A percentile compares a stretch with the other conserved stretches of the same genome.
Evolutionary conservation across 2,329 filamentous ascomycete species (phyloP).

Genomic region (Aspergillus ustus): DNA sequence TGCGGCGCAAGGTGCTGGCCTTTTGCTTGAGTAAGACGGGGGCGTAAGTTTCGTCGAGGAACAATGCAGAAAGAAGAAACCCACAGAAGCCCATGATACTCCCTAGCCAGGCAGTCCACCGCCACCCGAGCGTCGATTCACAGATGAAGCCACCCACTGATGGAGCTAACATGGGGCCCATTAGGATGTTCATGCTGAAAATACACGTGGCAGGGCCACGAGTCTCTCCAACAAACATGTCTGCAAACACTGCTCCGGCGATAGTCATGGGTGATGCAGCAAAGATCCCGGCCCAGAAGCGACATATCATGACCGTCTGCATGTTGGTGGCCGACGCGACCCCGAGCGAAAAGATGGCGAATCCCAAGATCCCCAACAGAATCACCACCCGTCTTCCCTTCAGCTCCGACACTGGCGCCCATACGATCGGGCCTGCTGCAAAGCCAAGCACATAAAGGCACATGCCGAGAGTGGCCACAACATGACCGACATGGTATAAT

Average conservation of each 20-base stretch:
- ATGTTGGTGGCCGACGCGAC: constrained; percentile 43
- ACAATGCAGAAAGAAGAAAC: constrained; percentile 17
- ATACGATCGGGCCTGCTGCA: constrained; percentile 36
- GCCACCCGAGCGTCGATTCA: constrained; percentile 41
- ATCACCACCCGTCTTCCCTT: constrained; percentile 48
- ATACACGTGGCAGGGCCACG: constrained; percentile 36
- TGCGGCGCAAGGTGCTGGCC: constrained; percentile 37
- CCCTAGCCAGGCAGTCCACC: constrained; percentile 48
- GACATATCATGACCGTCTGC: constrained; percentile 39
- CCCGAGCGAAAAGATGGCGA: constrained; percentile 49
- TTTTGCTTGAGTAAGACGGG: constrained; percentile 41
- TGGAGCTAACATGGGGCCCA: constrained; percentile 44
- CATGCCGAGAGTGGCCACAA: constrained; percentile 14
- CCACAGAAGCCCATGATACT: constrained; percentile 32
- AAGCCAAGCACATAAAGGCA: constrained; percentile 25
- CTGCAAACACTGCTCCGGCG: constrained; percentile 43
- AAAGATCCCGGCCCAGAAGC: constrained; percentile 50
- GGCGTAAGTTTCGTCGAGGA: constrained; percentile 41
- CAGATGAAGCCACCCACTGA: constrained; percentile 44
- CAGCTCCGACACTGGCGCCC: constrained; percentile 47
- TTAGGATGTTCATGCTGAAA: constrained; percentile 43
- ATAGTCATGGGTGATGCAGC: constrained; percentile 44
- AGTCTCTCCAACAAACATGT: constrained; percentile 14
- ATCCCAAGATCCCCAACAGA: constrained; percentile 41
- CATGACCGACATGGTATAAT: no score